phyloP scores from a whole-genome alignment of 1,284 basidiomycete genomes.

The Malassezia arunalokei region DNA sequence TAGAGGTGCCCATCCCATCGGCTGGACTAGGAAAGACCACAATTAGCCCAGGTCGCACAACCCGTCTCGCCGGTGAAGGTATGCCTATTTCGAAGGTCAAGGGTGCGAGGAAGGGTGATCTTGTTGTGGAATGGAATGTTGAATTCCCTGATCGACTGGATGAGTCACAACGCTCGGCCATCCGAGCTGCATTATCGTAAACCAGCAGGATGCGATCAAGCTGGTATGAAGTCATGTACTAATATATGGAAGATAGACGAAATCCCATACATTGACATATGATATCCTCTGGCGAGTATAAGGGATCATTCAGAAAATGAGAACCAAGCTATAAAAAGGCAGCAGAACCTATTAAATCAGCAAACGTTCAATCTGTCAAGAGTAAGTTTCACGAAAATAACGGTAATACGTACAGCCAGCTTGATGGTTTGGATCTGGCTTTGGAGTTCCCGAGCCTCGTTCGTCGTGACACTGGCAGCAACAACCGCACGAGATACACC shows the following conservation, averaged over 20 bases:
- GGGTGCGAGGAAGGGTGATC: conserved; percentile 37
- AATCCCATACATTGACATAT: no score
- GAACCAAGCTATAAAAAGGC: not conserved
- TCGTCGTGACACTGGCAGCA: conserved; percentile 84
- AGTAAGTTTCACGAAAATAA: not conserved
- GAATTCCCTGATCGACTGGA: conserved; percentile 34
- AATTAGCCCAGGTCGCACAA: conserved; percentile 33
- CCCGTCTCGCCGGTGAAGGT: conserved; percentile 37
- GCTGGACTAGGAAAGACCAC: conserved; percentile 22
- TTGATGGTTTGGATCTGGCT: conserved; percentile 85
- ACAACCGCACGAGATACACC: conserved; percentile 93
- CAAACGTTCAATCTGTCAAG: conserved; percentile 36
- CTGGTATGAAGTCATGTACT: not conserved
- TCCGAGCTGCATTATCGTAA: conserved; percentile 26
- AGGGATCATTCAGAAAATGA: no score
- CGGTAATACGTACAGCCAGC: conserved; percentile 34
- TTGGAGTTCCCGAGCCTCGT: conserved; percentile 81
- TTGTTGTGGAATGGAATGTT: conserved; percentile 41
- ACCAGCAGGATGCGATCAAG: not conserved
- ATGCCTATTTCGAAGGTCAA: conserved; percentile 43
- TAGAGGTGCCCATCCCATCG: conserved; percentile 34
- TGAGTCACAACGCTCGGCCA: conserved; percentile 22
- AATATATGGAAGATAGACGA: not conserved
- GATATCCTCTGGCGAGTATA: not conserved
- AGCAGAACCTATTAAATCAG: conserved; percentile 22